Evolutionary conservation across 1,139 yeast genomes (phyloP).

Genomic region (Candida sanyaensis): DNA sequence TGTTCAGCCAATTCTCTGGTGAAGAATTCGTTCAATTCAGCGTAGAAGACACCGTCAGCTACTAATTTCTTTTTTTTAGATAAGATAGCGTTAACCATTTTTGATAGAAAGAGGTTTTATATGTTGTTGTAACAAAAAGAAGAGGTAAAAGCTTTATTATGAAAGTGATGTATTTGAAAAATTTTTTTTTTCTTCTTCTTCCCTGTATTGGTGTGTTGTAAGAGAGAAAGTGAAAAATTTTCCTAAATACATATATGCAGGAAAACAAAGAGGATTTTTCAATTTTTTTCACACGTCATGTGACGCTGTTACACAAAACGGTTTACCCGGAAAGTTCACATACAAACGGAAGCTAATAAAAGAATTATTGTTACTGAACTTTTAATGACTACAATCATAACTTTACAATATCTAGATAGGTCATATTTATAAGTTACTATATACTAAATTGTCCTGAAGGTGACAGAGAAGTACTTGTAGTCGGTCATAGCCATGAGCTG

Average conservation of each 20-base stretch:
- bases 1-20: constrained; percentile 99
- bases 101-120: constrained; percentile 9
- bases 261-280: not conserved
- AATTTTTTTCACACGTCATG: not conserved
- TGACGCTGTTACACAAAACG: not conserved
- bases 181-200: not conserved
- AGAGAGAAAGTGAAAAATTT: constrained; percentile 3
- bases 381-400: too few species aligned
- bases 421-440: too few species aligned
- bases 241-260: not conserved
- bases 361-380: too few species aligned
- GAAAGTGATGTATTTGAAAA: not conserved
- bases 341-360: too few species aligned
- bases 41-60: constrained; percentile 99
- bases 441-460: too few species aligned
- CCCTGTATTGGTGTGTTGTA: not conserved
- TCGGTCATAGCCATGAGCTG: too few species aligned
- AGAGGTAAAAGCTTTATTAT: not conserved
- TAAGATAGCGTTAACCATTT: constrained; percentile 56
- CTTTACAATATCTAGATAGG: too few species aligned
- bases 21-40: constrained; percentile 99
- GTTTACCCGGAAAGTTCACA: not conserved
- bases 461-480: too few species aligned
- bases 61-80: constrained; percentile 90
- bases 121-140: constrained; percentile 1